Percentiles rank a stretch among this genome's conserved stretches.
Conservation (phyloP, 768 basidiomycete species). For the Dentipellis sp. region DNA sequence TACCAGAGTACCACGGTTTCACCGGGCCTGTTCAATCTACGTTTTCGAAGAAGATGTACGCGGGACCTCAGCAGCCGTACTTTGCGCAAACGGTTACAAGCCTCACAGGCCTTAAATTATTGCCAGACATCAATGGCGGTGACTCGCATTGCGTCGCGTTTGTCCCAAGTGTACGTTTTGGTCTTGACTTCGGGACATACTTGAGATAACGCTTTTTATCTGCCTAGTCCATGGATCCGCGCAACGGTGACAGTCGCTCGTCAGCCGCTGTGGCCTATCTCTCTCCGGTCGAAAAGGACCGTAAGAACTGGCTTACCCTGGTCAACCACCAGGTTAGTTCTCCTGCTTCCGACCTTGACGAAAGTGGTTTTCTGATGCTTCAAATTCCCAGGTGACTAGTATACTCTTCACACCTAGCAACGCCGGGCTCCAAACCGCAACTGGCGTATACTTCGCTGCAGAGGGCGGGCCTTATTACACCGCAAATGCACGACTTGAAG, state of each 20-base stretch:
- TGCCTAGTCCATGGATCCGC: slow-evolving; percentile 17
- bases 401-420: background rate
- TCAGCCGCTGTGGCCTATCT: slow-evolving; percentile 47
- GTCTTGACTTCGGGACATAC: background rate
- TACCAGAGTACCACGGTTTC: slow-evolving; percentile 40
- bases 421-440: background rate
- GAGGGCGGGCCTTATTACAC: slow-evolving; percentile 14
- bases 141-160: background rate
- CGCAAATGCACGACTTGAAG: background rate
- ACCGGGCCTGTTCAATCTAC: slow-evolving; percentile 46
- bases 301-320: slow-evolving; percentile 43
- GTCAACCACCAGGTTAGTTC: slow-evolving; percentile 23
- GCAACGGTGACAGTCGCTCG: slow-evolving; percentile 40
- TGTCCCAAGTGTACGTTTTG: background rate
- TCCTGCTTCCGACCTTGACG: too few species aligned
- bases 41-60: slow-evolving; percentile 43
- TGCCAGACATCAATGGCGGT: background rate
- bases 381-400: background rate
- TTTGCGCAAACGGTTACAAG: slow-evolving; percentile 31
- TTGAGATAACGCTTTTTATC: background rate
- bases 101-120: background rate
- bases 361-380: too few species aligned
- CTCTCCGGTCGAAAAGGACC: slow-evolving; percentile 37
- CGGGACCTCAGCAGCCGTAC: slow-evolving; percentile 41
- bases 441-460: background rate